phyloP scores from a whole-genome alignment of 1,139 yeast genomes.

The Pneumocystis wakefieldiae region DNA sequence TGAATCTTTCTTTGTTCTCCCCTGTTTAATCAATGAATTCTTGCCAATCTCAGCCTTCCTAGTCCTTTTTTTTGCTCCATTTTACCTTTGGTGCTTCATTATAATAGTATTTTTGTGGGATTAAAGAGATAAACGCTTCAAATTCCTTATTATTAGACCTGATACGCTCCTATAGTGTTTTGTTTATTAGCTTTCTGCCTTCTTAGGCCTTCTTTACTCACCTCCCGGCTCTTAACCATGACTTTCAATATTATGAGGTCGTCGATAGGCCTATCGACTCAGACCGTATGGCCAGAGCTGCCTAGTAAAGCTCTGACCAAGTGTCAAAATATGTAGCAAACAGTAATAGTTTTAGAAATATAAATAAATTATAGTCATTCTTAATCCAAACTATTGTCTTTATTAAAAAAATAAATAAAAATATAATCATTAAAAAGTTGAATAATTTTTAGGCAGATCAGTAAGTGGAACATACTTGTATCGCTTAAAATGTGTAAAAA shows the following conservation, averaged over 20 bases:
- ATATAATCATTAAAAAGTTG: background rate
- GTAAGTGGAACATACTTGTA: background rate
- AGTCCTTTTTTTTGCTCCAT: background rate
- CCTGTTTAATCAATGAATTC: slow-evolving; percentile 86
- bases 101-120: slow-evolving; percentile 86
- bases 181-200: background rate
- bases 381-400: background rate
- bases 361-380: too few relatives aligned
- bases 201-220: background rate
- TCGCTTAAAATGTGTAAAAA: background rate
- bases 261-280: background rate
- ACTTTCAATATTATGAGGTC: background rate
- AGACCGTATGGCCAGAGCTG: background rate
- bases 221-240: background rate
- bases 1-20: slow-evolving; percentile 42
- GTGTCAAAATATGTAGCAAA: background rate
- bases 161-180: slow-evolving; percentile 46
- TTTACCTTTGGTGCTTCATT: slow-evolving; percentile 38
- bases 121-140: slow-evolving; percentile 74
- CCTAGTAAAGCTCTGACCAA: too few relatives aligned
- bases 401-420: slow-evolving; percentile 8
- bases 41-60: slow-evolving; percentile 22
- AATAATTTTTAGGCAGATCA: background rate
- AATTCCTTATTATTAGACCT: slow-evolving; percentile 76
- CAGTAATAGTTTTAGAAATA: too few relatives aligned